Base-by-base conservation (phyloP, 2,329 filamentous ascomycete species). In the Alternaria consortialis region DNA sequence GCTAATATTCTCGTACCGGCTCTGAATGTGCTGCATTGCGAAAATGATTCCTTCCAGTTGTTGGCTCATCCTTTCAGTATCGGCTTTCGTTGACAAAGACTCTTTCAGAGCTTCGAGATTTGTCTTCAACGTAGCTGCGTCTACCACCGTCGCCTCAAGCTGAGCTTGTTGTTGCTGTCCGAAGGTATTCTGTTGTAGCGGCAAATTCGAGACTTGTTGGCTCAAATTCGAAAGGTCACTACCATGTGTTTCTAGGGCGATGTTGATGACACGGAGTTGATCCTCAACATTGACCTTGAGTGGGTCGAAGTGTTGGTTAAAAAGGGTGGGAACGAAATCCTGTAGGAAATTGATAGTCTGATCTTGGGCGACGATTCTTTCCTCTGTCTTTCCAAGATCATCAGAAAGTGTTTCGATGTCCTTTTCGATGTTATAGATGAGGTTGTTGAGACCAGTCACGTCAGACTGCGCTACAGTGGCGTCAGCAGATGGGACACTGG, bases 1-100 rank as follows among this genome's bases (percentile, higher is more conserved):
- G 8, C 53, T 64, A 31, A 75, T 73, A 15, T 74, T 75, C n/a
- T 73, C 60, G 27, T 69, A 74, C 29, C 70, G 70, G 17, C 55
- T 32, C 25, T 72, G 61, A 2, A 75, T 51, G 9, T 39, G 59
- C 8, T 56, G 62, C 0, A 71, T 17, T 11, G 63, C 53, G 29
- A 46, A 23, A 17, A n/a, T 56, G 3, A 70, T 43, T 3, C 11
- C 20, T 27, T 66, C 62, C 4, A 60, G 40, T 7, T 55, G 39
- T 15, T 47, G 37, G 4, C 43, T 43, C 2, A 52, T 51, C 6
- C 8, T 25, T 7, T 29, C 11, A 7, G 31, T 32, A 6, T 68
- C 63, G 11, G 46, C 53, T 15, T 63, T 60, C 5, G n/a, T 53
- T 4, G 17, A 12, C 15, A 60, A 15, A 17, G 46, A 53, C 17